A percentile compares a stretch with the other conserved stretches of the same genome.
Evolutionary conservation across 257 asterid genomes (phyloP).

Genomic region (Plantago elongata): DNA sequence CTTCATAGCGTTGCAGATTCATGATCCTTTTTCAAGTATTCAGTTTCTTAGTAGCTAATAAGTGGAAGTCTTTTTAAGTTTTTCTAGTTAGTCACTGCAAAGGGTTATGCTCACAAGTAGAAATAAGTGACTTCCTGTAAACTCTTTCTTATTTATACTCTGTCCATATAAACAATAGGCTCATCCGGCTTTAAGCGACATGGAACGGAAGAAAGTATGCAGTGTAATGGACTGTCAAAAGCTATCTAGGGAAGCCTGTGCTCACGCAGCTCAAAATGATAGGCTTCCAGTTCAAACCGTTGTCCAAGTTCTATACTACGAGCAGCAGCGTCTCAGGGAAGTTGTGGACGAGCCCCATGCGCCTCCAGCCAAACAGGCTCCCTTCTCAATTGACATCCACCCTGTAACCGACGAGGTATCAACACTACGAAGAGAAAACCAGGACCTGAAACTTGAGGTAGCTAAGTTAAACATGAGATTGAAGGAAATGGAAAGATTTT

Average conservation of each 20-base stretch:
- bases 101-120: not conserved
- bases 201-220: constrained; percentile 80
- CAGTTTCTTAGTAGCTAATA: not conserved
- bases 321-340: constrained; percentile 77
- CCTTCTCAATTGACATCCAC: constrained; percentile 26
- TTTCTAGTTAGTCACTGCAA: constrained; percentile 1
- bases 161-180: constrained; percentile 41
- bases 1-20: not conserved
- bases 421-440: constrained; percentile 38
- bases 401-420: constrained; percentile 29
- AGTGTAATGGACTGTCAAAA: constrained; percentile 88
- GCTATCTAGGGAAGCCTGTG: constrained; percentile 83
- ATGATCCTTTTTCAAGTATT: not conserved
- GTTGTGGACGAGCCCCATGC: constrained; percentile 46
- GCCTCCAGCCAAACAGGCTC: constrained; percentile 24
- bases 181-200: constrained; percentile 68
- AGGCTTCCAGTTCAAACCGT: constrained; percentile 78
- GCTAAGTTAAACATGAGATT: constrained; percentile 34
- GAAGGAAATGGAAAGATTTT: constrained; percentile 34
- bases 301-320: constrained; percentile 83
- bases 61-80: not conserved
- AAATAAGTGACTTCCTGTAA: not conserved
- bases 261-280: constrained; percentile 88
- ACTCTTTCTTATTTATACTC: no score
- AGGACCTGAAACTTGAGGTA: constrained; percentile 50